Percentiles rank a stretch among this genome's conserved stretches.
These are phyloP conservation scores for Lizonia empirigonia DNA, from an alignment of 2,329 filamentous ascomycete species.

Conservation along the genomic window DNA sequence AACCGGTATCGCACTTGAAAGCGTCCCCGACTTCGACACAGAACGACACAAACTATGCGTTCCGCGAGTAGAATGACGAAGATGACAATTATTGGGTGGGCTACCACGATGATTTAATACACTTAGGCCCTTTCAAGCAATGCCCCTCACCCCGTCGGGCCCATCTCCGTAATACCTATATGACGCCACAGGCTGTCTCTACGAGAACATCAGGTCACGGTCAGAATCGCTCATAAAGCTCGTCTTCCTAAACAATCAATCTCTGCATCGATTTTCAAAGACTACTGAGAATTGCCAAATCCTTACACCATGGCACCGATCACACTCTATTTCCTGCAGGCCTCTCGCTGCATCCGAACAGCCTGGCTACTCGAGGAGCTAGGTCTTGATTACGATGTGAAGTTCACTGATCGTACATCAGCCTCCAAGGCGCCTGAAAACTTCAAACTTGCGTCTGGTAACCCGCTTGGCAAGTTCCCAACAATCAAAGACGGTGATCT, in stretches of 20 bases:
- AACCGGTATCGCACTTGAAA: no score
- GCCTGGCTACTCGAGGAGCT: constrained; percentile 57
- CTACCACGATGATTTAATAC: not conserved
- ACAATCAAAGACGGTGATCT: constrained; percentile 51
- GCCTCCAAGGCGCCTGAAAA: constrained; percentile 49
- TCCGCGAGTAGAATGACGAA: not conserved
- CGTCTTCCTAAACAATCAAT: not conserved
- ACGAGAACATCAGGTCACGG: not conserved
- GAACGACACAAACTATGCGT: not conserved
- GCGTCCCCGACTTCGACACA: not conserved
- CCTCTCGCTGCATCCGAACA: constrained; percentile 52
- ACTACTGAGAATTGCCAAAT: not conserved
- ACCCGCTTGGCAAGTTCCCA: constrained; percentile 54
- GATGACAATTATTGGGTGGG: constrained; percentile 3
- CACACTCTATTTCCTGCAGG: constrained; percentile 56
- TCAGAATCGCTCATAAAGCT: not conserved
- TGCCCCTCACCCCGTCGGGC: constrained; percentile 18
- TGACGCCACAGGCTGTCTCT: constrained; percentile 12
- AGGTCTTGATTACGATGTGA: constrained; percentile 49
- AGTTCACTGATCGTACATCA: constrained; percentile 48
- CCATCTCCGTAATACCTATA: constrained; percentile 13
- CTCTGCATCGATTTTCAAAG: not conserved
- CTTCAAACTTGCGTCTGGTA: constrained; percentile 52
- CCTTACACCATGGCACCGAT: constrained; percentile 34
- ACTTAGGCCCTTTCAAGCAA: constrained; percentile 2